Evolutionary conservation across 2,329 filamentous ascomycete genomes (phyloP), one percentile per base, ranked within the genome.

Genomic region (Aspergillus brunneoviolaceus): DNA sequence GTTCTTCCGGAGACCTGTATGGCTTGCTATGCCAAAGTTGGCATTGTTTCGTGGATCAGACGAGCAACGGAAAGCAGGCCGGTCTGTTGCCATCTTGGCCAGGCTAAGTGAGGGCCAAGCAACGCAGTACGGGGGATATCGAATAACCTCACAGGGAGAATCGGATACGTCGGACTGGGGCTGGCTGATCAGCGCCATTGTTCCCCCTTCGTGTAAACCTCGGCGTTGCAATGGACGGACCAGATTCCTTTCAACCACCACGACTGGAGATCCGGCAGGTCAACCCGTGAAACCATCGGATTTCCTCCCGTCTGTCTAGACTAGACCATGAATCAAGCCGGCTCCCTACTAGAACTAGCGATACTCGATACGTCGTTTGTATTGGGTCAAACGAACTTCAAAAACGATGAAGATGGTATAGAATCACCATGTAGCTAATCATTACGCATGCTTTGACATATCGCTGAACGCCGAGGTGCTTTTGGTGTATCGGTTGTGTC

Each of bases 141-240:
- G 16, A 56, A 49, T 53, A 27, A 53, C 49, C 39, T 14, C 25
- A 33, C 50, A 48, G 35, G 51, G 14, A 51, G 14, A 19, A 25
- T 23, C 55, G 55, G 55, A 51, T 57, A 52, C 47, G 35, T 57
- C 55, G 55, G 49, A 31, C 25, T 49, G 33, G 23, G 29, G 48
- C 21, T 29, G 45, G 45, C 33, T 42, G 47, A 42, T 35, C 33
- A 58, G 49, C 51, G 35, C 19, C 25, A 51, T 58, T 49, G 31
- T 58, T 29, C 45, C 45, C 27, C 33, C 14, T 39, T 35, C n/a
- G 27, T 59, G 25, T 27, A 49, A 33, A 55, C 53, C 45, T 55
- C 53, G 53, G 45, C 45, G 19, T 53, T 29, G 21, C 25, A 7
- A 29, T 31, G 31, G 45, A 31, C 14, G 14, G 39, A 45, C 12